Evolutionary conservation across 75 land plant genomes (phyloP), one percentile per base, ranked within the genome.

Genomic region (Picea glauca): DNA sequence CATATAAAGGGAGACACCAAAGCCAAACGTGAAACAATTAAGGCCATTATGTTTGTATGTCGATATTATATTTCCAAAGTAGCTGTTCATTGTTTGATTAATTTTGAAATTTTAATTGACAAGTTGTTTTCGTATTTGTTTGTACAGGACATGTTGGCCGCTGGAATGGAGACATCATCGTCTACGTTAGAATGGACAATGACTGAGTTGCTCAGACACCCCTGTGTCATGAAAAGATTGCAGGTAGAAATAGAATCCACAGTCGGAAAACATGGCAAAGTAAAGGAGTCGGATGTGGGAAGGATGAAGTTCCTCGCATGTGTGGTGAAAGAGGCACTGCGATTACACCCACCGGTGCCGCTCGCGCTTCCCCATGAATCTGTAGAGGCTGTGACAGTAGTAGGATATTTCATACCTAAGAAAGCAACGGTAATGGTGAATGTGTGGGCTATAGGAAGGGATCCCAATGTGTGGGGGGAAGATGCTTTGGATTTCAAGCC

Each of bases 311-410:
- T 77, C 18, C 61, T 80, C 11, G 3, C n/a, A 15, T 79, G 79
- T 30, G 78, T 80, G 23, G 40, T 80, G 11, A 80, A 80, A 43
- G 81, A 80, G 40, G 40, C 81, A 11, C 57, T 80, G 38, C 32
- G 81, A n/a, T 35, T 70, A 3, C 80, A 80, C 40, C 77, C 40
- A 32, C 79, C 78, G 18, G 62, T 0, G 32, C 81, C 81, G 13
- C 26, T 80, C 11, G 33, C 77, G 60, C 20, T 80, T 5, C 67
- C 67, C 8, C 81, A 31, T 32, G 64, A 80, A 31, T 58, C 62
- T 54, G 77, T 15, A 58, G n/a, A 46, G 30, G 30, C 17, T 13
- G n/a, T 17, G 26, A 56, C 56, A 1, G 30, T 74, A n/a, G 54
- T 23, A 13, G 38, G 76, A 15, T 74, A 32, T 13, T 4, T n/a